Conservation (phyloP, 176 grass and related monocot species). For the Oryza glaberrima region DNA sequence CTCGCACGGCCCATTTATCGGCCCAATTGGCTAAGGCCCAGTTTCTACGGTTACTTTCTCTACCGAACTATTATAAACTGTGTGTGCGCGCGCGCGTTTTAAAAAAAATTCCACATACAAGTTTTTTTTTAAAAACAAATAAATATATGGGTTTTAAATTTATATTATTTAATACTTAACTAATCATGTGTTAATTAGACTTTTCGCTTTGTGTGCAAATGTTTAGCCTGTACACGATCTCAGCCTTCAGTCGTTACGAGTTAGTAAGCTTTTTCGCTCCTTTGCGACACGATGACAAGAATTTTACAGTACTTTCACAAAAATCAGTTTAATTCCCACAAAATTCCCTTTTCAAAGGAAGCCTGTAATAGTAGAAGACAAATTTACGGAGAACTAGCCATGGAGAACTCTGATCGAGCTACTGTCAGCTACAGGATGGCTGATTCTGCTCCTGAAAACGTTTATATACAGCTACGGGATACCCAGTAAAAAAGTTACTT, state of each 20-base stretch:
- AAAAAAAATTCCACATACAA: no score
- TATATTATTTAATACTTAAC: no score
- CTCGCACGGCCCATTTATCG: neutral
- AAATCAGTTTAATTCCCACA: neutral
- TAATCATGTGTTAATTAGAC: no score
- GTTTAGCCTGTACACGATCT: no score
- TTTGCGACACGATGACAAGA: no score
- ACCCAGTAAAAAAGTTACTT: neutral
- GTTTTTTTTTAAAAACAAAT: no score
- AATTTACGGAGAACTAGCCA: neutral
- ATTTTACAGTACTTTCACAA: neutral
- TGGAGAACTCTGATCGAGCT: neutral
- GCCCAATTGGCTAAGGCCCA: neutral
- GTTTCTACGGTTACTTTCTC: no score
- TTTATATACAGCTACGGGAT: constrained; percentile 14
- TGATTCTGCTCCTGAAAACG: neutral
- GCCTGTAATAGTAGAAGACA: neutral
- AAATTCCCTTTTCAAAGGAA: neutral
- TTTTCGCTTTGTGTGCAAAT: no score
- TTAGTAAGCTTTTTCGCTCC: no score
- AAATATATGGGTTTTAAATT: no score
- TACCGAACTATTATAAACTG: no score
- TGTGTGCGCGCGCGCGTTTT: no score
- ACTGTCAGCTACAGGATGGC: neutral
- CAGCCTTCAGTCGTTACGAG: neutral